Conservation (phyloP, 192 early-diverging fungal species). For the Chytriomyces confervae region DNA sequence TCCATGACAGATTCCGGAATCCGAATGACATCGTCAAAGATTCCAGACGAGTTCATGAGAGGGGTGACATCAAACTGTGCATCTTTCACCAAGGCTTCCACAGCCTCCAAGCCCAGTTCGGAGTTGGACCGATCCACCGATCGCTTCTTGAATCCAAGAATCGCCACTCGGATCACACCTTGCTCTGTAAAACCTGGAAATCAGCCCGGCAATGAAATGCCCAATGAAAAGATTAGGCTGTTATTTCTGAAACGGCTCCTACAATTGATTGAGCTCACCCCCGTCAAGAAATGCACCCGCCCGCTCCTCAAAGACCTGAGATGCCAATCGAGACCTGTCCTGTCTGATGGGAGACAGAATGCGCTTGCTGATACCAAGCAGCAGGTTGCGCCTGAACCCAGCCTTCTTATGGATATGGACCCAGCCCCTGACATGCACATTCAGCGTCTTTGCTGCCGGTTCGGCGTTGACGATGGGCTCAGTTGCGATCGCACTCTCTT, state of each 20-base stretch:
- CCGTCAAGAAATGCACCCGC: slow-evolving; percentile 41
- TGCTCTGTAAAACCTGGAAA: slow-evolving; percentile 2
- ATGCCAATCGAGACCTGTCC: slow-evolving; percentile 1
- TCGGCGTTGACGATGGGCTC: not conserved
- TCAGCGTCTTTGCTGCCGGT: not conserved
- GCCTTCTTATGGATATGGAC: slow-evolving; percentile 13
- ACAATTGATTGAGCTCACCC: too few species aligned
- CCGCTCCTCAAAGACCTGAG: slow-evolving; percentile 40
- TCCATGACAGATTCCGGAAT: slow-evolving; percentile 39
- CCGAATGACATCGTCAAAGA: slow-evolving; percentile 47
- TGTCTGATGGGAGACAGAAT: slow-evolving; percentile 24
- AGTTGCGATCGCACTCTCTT: not conserved
- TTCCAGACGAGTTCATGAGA: slow-evolving; percentile 29
- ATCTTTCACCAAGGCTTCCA: not conserved
- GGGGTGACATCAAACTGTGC: slow-evolving; percentile 6
- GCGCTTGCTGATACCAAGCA: slow-evolving; percentile 31
- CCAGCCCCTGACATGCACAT: slow-evolving; percentile 43
- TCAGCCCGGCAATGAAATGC: too few species aligned
- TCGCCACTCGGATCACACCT: slow-evolving; percentile 47
- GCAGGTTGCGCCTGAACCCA: slow-evolving; percentile 31
- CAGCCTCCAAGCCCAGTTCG: slow-evolving; percentile 26
- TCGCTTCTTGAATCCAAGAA: slow-evolving; percentile 51
- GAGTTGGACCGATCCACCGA: slow-evolving; percentile 36
- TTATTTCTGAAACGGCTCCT: too few species aligned
- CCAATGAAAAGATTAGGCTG: too few species aligned